Base-by-base conservation (phyloP, 495 filamentous ascomycete species). In the Penicillium egyptiacum region DNA sequence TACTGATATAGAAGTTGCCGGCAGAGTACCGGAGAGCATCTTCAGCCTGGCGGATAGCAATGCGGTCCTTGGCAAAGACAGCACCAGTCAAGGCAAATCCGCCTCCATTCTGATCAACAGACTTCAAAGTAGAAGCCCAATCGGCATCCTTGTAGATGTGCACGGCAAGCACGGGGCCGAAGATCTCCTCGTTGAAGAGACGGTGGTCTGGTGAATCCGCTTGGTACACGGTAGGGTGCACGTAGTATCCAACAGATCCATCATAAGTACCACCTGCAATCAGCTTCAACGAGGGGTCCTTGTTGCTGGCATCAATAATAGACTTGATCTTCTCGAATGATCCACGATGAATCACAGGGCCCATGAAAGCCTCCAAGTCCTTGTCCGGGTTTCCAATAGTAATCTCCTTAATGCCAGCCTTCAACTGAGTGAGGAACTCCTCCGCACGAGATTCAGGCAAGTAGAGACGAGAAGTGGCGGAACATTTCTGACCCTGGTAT, bases 401-500 rank as follows among this genome's bases (percentile, higher is more conserved):
- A 51, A 76, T 72, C 4, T 71, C 61, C 37, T 68, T 63, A 16
- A 75, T 59, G 11, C 63, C 65, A 22, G 60, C 69, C 45, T 80
- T 78, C 41, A 93, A 77, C 22, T 68, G 74, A 33, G 78, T 60
- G 22, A 74, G 54, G 75, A 91, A 90, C 55, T 83, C 75, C 23
- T 82, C 79, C 62, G 85, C 86, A 10, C 84, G 62, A 0, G 85
- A 88, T 60, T 81, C 75, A 0, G 90, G 84, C 8, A 95, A 79
- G 65, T 94, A 95, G 16, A 84, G 58, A 16, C 90, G 83, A 46
- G 89, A 92, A 2, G 87, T 89, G 43, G 90, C 90, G 63, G 85
- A 89, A 75, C 90, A 95, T 71, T 95, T 96, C 70, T 96, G 91
- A 22, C 91, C 91, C 68, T 92, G 88, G 67, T 89, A 96, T 73